Conservation (phyloP, 2,329 filamentous ascomycete genomes). For the Fusarium sp. region DNA sequence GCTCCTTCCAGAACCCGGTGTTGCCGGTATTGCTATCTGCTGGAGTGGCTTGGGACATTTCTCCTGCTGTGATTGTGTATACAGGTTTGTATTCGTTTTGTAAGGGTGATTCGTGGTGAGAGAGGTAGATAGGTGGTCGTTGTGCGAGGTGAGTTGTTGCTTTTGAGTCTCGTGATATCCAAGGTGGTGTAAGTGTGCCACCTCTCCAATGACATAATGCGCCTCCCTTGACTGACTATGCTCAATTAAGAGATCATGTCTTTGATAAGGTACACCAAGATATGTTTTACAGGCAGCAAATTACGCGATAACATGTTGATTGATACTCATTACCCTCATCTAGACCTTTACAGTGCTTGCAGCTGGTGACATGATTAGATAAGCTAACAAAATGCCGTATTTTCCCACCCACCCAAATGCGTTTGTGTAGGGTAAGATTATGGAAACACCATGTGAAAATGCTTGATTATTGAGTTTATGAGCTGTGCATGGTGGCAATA, state of each 20-base stretch:
- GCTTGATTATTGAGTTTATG: background rate
- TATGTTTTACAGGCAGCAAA: background rate
- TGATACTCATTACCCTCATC: background rate
- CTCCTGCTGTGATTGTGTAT: background rate
- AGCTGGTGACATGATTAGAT: conserved; percentile 26
- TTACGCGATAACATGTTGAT: background rate
- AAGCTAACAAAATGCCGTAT: conserved; percentile 22
- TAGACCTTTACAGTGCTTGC: background rate
- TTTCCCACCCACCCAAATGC: background rate
- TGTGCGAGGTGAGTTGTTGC: conserved; percentile 1
- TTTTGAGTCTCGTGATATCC: conserved; percentile 23
- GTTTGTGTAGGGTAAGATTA: conserved; percentile 26
- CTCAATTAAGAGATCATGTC: background rate
- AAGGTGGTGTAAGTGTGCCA: conserved; percentile 18
- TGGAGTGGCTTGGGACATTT: conserved; percentile 31
- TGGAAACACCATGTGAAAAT: conserved; percentile 2
- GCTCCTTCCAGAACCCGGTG: conserved; percentile 51
- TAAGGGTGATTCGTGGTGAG: background rate
- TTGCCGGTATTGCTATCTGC: conserved; percentile 8
- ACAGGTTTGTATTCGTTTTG: background rate
- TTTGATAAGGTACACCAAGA: background rate
- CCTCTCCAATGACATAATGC: conserved; percentile 35
- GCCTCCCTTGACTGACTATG: background rate
- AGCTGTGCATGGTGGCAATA: background rate
- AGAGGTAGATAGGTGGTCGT: background rate